Base-by-base conservation (phyloP, 1,139 yeast species). In the Lodderomyces theae region DNA sequence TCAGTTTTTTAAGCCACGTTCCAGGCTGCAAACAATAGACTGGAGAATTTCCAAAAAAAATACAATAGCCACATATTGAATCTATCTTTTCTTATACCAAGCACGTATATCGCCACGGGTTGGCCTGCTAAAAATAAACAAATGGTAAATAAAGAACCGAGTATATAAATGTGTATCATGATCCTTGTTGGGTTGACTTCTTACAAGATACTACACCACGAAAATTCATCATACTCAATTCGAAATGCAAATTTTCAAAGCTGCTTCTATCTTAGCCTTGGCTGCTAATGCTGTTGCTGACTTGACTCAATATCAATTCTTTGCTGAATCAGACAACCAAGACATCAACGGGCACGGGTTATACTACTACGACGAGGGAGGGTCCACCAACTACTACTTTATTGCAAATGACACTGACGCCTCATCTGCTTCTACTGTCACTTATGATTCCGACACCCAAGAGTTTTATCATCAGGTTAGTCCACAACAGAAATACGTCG, bases 361-460 rank as follows among this genome's bases (percentile, higher is more conserved):
- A 40, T 45, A 54, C 31, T 49, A 64, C 26, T 46, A 49, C 36
- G 82, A 76, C 52, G 79, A 73, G 58, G 82, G 83, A 55, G 82
- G 82, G 34, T 82, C 72, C 43, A 58, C 74, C 51, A 64, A 71
- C 61, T 76, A 72, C 56, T 53, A 67, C 40, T 66, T 71, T 55
- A 51, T 74, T 16, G 11, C 26, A 10, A 32, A 19, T 10, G 12
- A 12, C 25, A 24, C 15, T 8, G 36, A 11, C 23, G 46, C 42
- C 26, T 30, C 26, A 5, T 28, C 32, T 11, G 41, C 40, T 18
- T 41, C 39, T 31, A 33, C 37, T 29, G 34, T 52, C 34, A 81
- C 74, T 52, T 79, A 73, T 56, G 82, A 82, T 54, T 35, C 37
- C 16, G 38, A 33, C 23, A 25, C 40, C 17, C 23, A 31, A 30